Evolutionary conservation across 768 basidiomycete genomes (phyloP), one percentile per base, ranked within the genome.

Genomic region (Goffeauzyma gilvescens): DNA sequence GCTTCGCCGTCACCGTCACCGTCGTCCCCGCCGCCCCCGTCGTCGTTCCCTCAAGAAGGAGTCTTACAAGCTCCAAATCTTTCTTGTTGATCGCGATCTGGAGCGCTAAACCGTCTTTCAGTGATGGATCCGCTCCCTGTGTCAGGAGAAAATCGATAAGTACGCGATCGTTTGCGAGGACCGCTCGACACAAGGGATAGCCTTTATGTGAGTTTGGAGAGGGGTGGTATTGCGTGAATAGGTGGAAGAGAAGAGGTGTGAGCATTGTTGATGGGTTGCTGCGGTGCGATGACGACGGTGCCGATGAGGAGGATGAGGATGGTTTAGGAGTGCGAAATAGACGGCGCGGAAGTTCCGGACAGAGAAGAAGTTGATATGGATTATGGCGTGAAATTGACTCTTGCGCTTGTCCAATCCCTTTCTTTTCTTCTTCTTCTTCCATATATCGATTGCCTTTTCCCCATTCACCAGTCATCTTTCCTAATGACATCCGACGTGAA

Each of bases 161-260:
- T 3, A 76, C 75, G 1, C 69, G 42, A 49, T 78, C 77, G 17
- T 67, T 66, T 0, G 72, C 75, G 27, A 76, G 68, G 1, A 85
- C 81, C 1, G 87, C 84, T 50, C 73, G 76, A 13, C 75, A 75
- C 30, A 93, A 73, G 0, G 79, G 77, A 55, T 87, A 93, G 1
- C 87, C 89, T 2, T 72, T 69, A 59, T 81, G 69, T 6, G 80
- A 73, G 59, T 89, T 74, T 10, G 70, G 55, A 23, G 76, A 66
- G 33, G 75, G 71, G 1, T 53, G 43, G 17, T 69, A 65, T 52
- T 14, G 70, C 3, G 35, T 38, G 45, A 61, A 60, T 4, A 66
- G 51, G 46, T 65, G 52, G 13, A 23, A 24, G 12, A 64, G 53
- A 12, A 66, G 49, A 14, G 56, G 6, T 55, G 62, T 5, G 34